Conservation (phyloP, 2,329 filamentous ascomycete genomes). For the Cryphonectria parasitica region DNA sequence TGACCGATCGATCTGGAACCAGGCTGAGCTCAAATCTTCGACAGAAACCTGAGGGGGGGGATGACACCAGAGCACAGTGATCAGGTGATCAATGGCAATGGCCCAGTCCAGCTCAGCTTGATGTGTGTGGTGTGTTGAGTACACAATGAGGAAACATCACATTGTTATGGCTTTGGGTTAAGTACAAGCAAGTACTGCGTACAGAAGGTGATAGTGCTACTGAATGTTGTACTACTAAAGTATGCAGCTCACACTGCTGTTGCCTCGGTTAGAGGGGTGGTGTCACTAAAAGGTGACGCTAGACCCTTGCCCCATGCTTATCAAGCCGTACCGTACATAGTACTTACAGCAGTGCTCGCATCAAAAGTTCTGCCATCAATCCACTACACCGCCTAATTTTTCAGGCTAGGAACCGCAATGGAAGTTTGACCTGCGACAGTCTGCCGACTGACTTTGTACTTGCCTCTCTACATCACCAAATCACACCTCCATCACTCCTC, state of each 20-base stretch:
- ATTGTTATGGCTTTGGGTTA: background rate
- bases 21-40: background rate
- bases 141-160: background rate
- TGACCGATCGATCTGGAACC: background rate
- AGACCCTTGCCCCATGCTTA: conserved; percentile 15
- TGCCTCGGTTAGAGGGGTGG: conserved; percentile 22
- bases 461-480: conserved; percentile 6
- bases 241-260: background rate
- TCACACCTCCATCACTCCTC: conserved; percentile 6
- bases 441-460: background rate
- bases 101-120: background rate
- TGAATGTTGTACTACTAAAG: background rate
- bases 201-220: background rate
- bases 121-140: background rate
- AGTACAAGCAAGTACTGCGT: background rate
- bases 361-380: conserved; percentile 25
- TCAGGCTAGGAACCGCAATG: conserved; percentile 4
- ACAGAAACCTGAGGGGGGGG: background rate
- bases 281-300: background rate
- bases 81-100: background rate
- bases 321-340: background rate
- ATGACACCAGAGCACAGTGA: background rate
- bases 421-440: background rate
- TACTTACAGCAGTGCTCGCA: background rate
- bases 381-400: conserved; percentile 30